Evolutionary conservation across 129 eudicot genomes (phyloP).

Genomic region (sunflower (Helianthus annuus)): HanXRQr2.0-SUNRISE NC_035443.2:7752481-7752980

Average conservation of each 20-base stretch:
- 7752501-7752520: neutral
- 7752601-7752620: slow-evolving; percentile 17
- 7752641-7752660: slow-evolving; percentile 53
- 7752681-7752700: slow-evolving; percentile 81
- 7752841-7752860: slow-evolving; percentile 68
- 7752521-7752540: slow-evolving; percentile 3
- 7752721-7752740: slow-evolving; percentile 77
- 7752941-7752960: slow-evolving; percentile 58
- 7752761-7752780: neutral
- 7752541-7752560: neutral
- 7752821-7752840: slow-evolving; percentile 41
- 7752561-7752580: slow-evolving; percentile 12
- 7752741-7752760: neutral
- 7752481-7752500: slow-evolving; percentile 9
- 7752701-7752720: slow-evolving; percentile 88
- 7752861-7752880: slow-evolving; percentile 68
- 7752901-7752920: slow-evolving; percentile 60
- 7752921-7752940: slow-evolving; percentile 59
- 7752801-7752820: neutral
- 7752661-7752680: slow-evolving; percentile 59
- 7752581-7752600: slow-evolving; percentile 11
- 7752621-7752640: slow-evolving; percentile 59
- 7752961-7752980: slow-evolving; percentile 47
- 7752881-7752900: slow-evolving; percentile 51
- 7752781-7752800: neutral